phyloP scores from a whole-genome alignment of 2,329 filamentous ascomycete genomes.

The Arthroderma uncinatum region DNA sequence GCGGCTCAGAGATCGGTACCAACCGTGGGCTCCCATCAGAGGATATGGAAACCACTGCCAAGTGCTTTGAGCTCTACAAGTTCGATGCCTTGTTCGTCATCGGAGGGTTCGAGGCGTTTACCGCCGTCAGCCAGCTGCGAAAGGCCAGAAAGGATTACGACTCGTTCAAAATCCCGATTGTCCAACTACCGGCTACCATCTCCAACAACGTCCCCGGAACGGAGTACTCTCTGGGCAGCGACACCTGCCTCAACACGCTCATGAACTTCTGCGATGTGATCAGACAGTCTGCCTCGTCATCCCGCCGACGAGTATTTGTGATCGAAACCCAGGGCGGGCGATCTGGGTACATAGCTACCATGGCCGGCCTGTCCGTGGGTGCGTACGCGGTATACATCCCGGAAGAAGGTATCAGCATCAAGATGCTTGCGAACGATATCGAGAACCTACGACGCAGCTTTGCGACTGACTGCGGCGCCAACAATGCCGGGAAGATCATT shows the following conservation, averaged over 20 bases:
- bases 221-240: slow-evolving; percentile 91
- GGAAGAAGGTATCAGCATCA: slow-evolving; percentile 86
- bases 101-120: slow-evolving; percentile 94
- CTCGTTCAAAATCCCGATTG: slow-evolving; percentile 83
- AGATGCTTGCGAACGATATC: slow-evolving; percentile 87
- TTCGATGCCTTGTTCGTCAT: slow-evolving; percentile 88
- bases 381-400: slow-evolving; percentile 92
- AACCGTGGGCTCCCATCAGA: slow-evolving; percentile 87
- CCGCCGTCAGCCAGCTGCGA: slow-evolving; percentile 76
- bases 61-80: slow-evolving; percentile 71
- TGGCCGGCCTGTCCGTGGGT: slow-evolving; percentile 83
- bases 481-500: slow-evolving; percentile 82
- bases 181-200: slow-evolving; percentile 87
- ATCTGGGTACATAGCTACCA: slow-evolving; percentile 84
- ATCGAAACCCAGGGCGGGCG: slow-evolving; percentile 95
- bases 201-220: slow-evolving; percentile 98
- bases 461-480: slow-evolving; percentile 71
- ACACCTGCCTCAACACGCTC: slow-evolving; percentile 91
- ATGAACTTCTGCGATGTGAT: slow-evolving; percentile 95
- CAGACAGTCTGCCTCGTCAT: slow-evolving; percentile 90
- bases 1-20: slow-evolving; percentile 94
- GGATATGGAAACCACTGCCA: slow-evolving; percentile 71
- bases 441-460: slow-evolving; percentile 80
- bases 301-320: slow-evolving; percentile 86
- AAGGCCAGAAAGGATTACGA: slow-evolving; percentile 67